Evolutionary conservation across 1,284 basidiomycete species (phyloP).

Genomic region (Uromyces viciae-fabae): DNA sequence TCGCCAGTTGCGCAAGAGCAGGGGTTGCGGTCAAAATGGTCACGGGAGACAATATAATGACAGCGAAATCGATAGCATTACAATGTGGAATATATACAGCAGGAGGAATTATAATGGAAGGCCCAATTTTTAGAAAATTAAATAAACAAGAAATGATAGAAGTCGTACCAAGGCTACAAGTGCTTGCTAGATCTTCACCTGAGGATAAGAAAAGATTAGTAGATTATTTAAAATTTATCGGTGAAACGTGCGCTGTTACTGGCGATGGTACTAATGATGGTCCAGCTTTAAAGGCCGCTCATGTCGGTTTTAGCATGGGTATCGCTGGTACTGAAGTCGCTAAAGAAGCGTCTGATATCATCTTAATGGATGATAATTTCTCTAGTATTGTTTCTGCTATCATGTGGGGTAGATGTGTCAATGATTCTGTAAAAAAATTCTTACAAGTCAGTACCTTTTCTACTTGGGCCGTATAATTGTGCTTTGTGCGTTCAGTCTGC

Average conservation of each 20-base stretch:
- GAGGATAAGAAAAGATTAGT: constrained; percentile 58
- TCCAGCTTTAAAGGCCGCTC: constrained; percentile 13
- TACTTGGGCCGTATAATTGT: not conserved
- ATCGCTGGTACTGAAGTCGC: constrained; percentile 98
- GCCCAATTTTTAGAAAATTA: constrained; percentile 46
- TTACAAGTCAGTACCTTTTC: constrained; percentile 44
- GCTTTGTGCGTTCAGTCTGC: not conserved
- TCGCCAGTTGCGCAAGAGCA: constrained; percentile 46
- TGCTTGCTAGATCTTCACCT: constrained; percentile 47
- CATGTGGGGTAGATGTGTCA: constrained; percentile 48
- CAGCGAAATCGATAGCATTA: constrained; percentile 47
- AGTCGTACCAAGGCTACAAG: constrained; percentile 46
- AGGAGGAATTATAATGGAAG: constrained; percentile 46
- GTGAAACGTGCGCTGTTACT: constrained; percentile 92
- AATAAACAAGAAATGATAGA: constrained; percentile 46
- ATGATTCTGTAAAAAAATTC: constrained; percentile 48
- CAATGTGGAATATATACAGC: constrained; percentile 47
- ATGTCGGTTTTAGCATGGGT: constrained; percentile 66
- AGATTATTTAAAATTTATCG: constrained; percentile 75
- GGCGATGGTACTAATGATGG: constrained; percentile 68
- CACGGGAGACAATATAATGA: constrained; percentile 48
- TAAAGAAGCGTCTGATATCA: constrained; percentile 98
- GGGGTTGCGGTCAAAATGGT: constrained; percentile 48
- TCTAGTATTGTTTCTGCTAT: constrained; percentile 47
- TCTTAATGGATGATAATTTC: constrained; percentile 68